Evolutionary conservation across 495 filamentous ascomycete genomes (phyloP).

Genomic region (Penicillium alfredii): DNA sequence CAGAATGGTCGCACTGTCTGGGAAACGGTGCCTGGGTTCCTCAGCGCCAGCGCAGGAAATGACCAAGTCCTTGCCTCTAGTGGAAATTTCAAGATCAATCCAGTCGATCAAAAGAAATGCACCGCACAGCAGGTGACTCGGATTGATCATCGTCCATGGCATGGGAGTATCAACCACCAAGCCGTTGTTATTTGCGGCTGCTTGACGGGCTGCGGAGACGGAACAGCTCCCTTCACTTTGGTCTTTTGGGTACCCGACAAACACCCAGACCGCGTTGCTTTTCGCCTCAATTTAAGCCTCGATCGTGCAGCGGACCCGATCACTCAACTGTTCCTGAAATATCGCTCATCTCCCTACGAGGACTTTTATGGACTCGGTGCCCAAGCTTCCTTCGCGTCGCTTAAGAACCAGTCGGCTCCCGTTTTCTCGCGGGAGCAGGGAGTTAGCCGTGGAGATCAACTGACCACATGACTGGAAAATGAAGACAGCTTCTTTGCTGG

Average conservation of each 20-base stretch:
- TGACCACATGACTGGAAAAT: slow-evolving; percentile 15
- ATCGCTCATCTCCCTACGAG: slow-evolving; percentile 16
- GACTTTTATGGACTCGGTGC: slow-evolving; percentile 26
- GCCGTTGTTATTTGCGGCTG: slow-evolving; percentile 15
- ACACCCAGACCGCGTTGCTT: slow-evolving; percentile 18
- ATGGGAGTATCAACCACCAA: slow-evolving; percentile 10
- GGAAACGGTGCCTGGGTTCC: slow-evolving; percentile 18
- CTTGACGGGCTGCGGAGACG: slow-evolving; percentile 16
- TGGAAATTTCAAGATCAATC: slow-evolving; percentile 22
- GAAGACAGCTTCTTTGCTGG: slow-evolving; percentile 22
- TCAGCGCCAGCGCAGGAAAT: slow-evolving; percentile 17
- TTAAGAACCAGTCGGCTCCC: slow-evolving; percentile 25
- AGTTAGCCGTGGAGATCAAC: slow-evolving; percentile 26
- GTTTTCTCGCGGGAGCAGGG: slow-evolving; percentile 26
- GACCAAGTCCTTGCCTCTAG: slow-evolving; percentile 16
- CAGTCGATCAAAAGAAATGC: slow-evolving; percentile 20
- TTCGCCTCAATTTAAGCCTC: slow-evolving; percentile 12
- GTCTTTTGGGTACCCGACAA: slow-evolving; percentile 15
- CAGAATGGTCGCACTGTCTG: slow-evolving; percentile 11
- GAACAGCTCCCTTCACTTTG: slow-evolving; percentile 9
- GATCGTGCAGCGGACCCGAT: not conserved
- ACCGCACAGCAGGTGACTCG: slow-evolving; percentile 11
- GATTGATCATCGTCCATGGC: slow-evolving; percentile 4
- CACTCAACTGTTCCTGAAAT: slow-evolving; percentile 18
- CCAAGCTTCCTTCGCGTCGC: slow-evolving; percentile 23